Conservation (phyloP, 2,329 filamentous ascomycete genomes). For the Pleochaeta shiraiana region DNA sequence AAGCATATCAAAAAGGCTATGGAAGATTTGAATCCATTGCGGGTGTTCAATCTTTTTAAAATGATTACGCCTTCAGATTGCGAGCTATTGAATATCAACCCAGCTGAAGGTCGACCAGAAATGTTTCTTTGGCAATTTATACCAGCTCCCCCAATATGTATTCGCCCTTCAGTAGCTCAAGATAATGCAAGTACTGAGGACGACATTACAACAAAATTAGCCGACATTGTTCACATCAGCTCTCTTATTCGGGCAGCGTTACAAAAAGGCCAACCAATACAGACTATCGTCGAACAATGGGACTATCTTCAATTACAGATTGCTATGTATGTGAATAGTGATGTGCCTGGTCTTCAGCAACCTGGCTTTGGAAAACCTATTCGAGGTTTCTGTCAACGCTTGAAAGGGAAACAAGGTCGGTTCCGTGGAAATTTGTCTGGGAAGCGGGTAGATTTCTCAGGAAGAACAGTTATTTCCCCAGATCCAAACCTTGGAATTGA, state of each 20-base stretch:
- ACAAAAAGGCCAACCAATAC: constrained; percentile 61
- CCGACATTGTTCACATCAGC: constrained; percentile 87
- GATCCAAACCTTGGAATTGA: constrained; percentile 90
- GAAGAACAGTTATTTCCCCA: constrained; percentile 89
- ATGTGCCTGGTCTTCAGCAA: constrained; percentile 80
- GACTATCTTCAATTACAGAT: constrained; percentile 91
- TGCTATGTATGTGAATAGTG: constrained; percentile 95
- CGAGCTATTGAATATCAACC: constrained; percentile 75
- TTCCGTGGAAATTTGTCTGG: constrained; percentile 94
- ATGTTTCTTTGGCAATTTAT: constrained; percentile 98
- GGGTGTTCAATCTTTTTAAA: constrained; percentile 80
- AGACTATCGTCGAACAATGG: constrained; percentile 95
- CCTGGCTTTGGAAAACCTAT: constrained; percentile 73
- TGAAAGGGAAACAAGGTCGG: constrained; percentile 94
- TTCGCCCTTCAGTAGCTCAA: constrained; percentile 82
- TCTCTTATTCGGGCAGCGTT: constrained; percentile 67
- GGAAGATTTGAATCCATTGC: constrained; percentile 80
- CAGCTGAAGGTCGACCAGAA: constrained; percentile 69
- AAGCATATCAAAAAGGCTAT: constrained; percentile 82
- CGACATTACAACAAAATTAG: constrained; percentile 90
- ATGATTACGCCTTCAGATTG: constrained; percentile 69
- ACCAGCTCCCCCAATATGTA: constrained; percentile 82
- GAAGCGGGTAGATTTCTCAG: constrained; percentile 97
- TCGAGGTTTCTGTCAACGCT: constrained; percentile 77
- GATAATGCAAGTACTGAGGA: constrained; percentile 90